Base-by-base conservation (phyloP, 2,329 filamentous ascomycete species). In the Calonectria henricotiae region DNA sequence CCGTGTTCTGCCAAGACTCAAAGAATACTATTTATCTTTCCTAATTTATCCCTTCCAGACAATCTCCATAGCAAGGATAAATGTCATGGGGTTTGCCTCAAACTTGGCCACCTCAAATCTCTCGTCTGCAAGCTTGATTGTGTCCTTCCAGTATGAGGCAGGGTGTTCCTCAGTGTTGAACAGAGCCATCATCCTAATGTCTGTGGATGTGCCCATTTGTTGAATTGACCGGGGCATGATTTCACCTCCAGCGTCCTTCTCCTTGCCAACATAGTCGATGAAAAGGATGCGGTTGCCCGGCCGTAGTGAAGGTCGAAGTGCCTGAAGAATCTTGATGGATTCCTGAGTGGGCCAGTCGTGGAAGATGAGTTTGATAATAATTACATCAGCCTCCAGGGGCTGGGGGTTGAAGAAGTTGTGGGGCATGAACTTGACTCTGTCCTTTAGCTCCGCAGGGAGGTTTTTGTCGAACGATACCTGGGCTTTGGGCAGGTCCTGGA, bases 341-440 rank as follows among this genome's bases (percentile, higher is more conserved):
- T 85, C 80, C 35, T 81, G 78, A 49, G 89, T 85, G 0, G 86
- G 82, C 86, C 86, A 89, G 80, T 89, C 86, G 76, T 89, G 87
- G 9, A 90, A 79, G 60, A 89, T 87, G 71, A 83, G 79, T 70
- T 87, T 87, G 65, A 89, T 78, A 62, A 89, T 79, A 78, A 88
- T 89, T 46, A 88, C 79, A 5, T 87, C 85, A 2, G 82, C 87
- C 20, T 78, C 67, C 5, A 79, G 75, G 8, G 76, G 67, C 65
- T 85, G 83, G 1, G 81, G 79, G 32, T 77, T 62, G 74, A 84
- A 82, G 71, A 85, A 82, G 69, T 82, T 78, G 68, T 83, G 82
- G 5, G 77, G 70, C 55, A 79, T 69, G 67, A 84, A 84, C 13
- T 69, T 76, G 44, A 85, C 75, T 2, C 81, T 78, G 23, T 72